Evolutionary conservation across 495 filamentous ascomycete species (phyloP).

Genomic region (Poronia punctata): DNA sequence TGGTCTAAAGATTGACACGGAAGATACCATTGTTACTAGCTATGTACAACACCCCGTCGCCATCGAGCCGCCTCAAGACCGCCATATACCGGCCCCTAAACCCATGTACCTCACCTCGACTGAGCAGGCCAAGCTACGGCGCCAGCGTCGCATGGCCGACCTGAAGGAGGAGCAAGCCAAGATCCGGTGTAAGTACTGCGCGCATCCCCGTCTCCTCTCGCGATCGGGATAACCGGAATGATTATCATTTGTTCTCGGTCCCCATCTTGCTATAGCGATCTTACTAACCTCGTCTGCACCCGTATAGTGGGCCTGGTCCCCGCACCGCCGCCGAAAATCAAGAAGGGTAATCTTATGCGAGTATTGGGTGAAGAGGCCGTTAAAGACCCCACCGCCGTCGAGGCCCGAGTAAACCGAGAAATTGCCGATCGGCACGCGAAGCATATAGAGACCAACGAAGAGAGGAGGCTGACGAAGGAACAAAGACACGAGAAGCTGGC

Average conservation of each 20-base stretch:
- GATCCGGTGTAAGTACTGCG: conserved; percentile 54
- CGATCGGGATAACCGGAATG: background rate
- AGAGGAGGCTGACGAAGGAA: conserved; percentile 86
- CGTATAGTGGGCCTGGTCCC: conserved; percentile 66
- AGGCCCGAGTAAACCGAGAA: conserved; percentile 84
- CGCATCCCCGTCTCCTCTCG: too few relatives aligned
- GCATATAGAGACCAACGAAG: conserved; percentile 75
- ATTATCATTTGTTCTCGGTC: background rate
- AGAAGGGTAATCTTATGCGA: conserved; percentile 92
- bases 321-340: conserved; percentile 87
- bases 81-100: conserved; percentile 68
- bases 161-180: conserved; percentile 95
- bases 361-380: conserved; percentile 96
- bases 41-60: conserved; percentile 94
- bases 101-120: conserved; percentile 88
- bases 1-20: conserved; percentile 64
- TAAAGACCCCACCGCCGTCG: conserved; percentile 94
- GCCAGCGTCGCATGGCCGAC: conserved; percentile 84
- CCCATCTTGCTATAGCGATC: background rate
- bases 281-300: background rate
- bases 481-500: conserved; percentile 79
- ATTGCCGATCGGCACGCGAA: conserved; percentile 75
- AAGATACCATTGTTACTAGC: conserved; percentile 77
- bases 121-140: conserved; percentile 85
- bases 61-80: conserved; percentile 84